Evolutionary conservation across 2,329 filamentous ascomycete species (phyloP), one percentile per base, ranked within the genome.

Genomic region (Tolypocladium inflatum): DNA sequence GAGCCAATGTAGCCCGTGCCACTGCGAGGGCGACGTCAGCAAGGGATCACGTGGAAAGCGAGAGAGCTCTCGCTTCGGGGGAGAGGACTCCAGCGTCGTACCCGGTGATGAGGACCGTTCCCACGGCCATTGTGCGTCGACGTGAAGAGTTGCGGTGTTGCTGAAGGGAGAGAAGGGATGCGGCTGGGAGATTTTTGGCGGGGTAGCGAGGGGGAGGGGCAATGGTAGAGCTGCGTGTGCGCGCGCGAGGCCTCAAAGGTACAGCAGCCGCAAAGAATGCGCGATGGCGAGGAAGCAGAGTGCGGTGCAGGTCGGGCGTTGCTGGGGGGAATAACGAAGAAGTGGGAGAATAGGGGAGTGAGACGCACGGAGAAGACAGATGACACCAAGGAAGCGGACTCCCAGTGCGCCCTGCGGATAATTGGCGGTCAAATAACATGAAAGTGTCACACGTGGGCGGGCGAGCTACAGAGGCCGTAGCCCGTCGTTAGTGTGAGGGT

Each of bases 1-100:
- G 93, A 97, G 73, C 94, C 94, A 76, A 99, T 99, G 82, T 99
- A 99, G 79, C 94, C 94, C 64, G 92, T 96, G 70, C 94, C 94
- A 83, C 94, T 97, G 72, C 60, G 10, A 48, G 7, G 17, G 38
- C 54, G 26, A 54, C 7, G 41, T 45, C 19, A 42, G 52, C 48
- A 37, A 56, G 23, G 54, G 26, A 45, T 51, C 17, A 35, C 45
- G 7, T 5, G 5, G 37, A 5, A 3, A 1, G 37, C 37, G 37
- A 38, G 37, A 33, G 6, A 39, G 41, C 2, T 7, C 41, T 42
- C 41, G 41, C 41, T 21, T 21, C 41, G 13, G 9, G 5, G n/a
- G 10, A 21, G 19, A 13, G 21, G 11, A 3, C 11, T 7, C 3
- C 13, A 45, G 10, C 11, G 60, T 61, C 67, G 66, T 86, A 96